Percentiles rank a stretch among this genome's conserved stretches.
Conservation (phyloP, 2,329 filamentous ascomycete genomes). For the Septoria linicola region DNA sequence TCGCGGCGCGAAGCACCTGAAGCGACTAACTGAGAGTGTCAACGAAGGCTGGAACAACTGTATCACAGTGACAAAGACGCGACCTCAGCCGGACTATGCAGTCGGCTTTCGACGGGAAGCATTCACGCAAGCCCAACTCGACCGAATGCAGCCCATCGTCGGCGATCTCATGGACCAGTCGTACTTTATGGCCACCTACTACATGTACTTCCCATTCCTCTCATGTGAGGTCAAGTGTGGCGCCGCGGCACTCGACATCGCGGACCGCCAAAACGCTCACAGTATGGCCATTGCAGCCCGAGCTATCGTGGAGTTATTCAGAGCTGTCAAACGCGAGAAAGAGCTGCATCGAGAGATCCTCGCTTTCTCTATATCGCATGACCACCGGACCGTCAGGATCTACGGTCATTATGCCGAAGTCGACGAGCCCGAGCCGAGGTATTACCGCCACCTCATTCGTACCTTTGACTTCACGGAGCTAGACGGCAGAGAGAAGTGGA, state of each 20-base stretch:
- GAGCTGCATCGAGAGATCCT: slow-evolving; percentile 21
- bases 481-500: slow-evolving; percentile 22
- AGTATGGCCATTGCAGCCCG: slow-evolving; percentile 23
- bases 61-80: slow-evolving; percentile 18
- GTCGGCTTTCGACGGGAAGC: slow-evolving; percentile 23
- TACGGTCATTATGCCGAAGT: slow-evolving; percentile 22
- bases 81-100: slow-evolving; percentile 19
- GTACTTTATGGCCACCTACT: slow-evolving; percentile 36
- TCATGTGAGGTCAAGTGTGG: slow-evolving; percentile 31
- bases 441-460: slow-evolving; percentile 24
- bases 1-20: slow-evolving; percentile 34
- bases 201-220: slow-evolving; percentile 30
- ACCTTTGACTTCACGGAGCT: slow-evolving; percentile 21
- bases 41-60: slow-evolving; percentile 26
- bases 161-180: slow-evolving; percentile 22
- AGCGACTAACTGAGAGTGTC: slow-evolving; percentile 30
- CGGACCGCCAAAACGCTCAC: slow-evolving; percentile 31
- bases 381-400: slow-evolving; percentile 13
- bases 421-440: slow-evolving; percentile 14
- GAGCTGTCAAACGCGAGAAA: slow-evolving; percentile 39
- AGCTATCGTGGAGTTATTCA: slow-evolving; percentile 27
- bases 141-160: slow-evolving; percentile 31
- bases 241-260: slow-evolving; percentile 23
- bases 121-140: slow-evolving; percentile 23
- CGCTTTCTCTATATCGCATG: slow-evolving; percentile 22